A percentile compares a stretch with the other conserved stretches of the same genome.
These are phyloP conservation scores for Phytophthora ohioensis DNA, from an alignment of 352 stramenopile species.

Conservation along the genomic window DNA sequence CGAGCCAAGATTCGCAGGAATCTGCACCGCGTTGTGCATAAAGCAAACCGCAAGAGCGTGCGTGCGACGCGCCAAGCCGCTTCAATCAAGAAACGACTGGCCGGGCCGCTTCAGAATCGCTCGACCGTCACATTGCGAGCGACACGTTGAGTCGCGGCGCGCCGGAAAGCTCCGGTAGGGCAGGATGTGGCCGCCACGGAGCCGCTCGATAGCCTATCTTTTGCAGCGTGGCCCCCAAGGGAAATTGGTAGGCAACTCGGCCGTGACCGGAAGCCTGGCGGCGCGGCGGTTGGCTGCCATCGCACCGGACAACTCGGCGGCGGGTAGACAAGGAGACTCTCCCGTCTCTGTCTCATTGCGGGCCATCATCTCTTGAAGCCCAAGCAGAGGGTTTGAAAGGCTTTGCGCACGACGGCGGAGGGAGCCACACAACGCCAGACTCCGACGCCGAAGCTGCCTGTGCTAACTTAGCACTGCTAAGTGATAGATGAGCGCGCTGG, in stretches of 20 bases:
- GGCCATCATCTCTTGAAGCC: slow-evolving; percentile 17
- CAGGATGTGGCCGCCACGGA: background rate
- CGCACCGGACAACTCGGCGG: slow-evolving; percentile 33
- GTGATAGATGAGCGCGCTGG: background rate
- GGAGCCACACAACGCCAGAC: background rate
- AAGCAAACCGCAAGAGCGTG: slow-evolving; percentile 9
- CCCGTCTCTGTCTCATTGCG: slow-evolving; percentile 24
- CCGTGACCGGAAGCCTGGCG: slow-evolving; percentile 18
- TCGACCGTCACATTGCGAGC: slow-evolving; percentile 38
- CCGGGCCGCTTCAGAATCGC: slow-evolving; percentile 13
- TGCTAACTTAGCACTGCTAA: background rate
- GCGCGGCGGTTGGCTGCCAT: slow-evolving; percentile 27
- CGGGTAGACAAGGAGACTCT: slow-evolving; percentile 16
- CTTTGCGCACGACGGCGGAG: slow-evolving; percentile 3
- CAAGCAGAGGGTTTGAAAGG: slow-evolving; percentile 18
- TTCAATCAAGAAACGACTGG: slow-evolving; percentile 35
- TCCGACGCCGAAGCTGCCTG: background rate
- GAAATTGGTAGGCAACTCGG: slow-evolving; percentile 18
- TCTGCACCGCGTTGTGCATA: slow-evolving; percentile 24
- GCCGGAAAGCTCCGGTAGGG: background rate
- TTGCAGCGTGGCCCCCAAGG: slow-evolving; percentile 9
- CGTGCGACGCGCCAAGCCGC: slow-evolving; percentile 24
- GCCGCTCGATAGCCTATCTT: slow-evolving; percentile 20
- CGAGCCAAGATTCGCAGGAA: slow-evolving; percentile 9
- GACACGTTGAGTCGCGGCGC: slow-evolving; percentile 20